Base-by-base conservation (phyloP, 495 filamentous ascomycete genomes). In the Penicillium alfredii region DNA sequence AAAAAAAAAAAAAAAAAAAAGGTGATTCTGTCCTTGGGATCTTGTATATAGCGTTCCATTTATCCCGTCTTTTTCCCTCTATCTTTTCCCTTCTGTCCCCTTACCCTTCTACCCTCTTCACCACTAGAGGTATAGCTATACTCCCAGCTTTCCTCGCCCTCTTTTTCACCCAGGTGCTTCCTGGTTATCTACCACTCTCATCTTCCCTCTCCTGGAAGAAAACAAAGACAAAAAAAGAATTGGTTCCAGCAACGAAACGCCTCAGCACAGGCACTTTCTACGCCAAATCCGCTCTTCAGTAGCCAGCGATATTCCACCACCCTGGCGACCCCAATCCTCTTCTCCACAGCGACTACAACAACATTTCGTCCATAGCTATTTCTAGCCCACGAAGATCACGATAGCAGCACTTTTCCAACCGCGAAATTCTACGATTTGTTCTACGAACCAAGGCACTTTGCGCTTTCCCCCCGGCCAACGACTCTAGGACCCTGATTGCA, bases 31-130 rank as follows among this genome's bases (percentile, higher is more conserved):
- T 16, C 35, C 17, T 14, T 8, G 30, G 13, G 11, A 21, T 31
- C 18, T 8, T 51, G 49, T 54, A 54, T 51, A 54, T 38, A 26
- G 20, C 23, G n/a, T n/a, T 29, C 30, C 21, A 21, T 20, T 1
- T 4, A 39, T 38, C 49, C 49, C 41, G 22, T 30, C 39, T 13
- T 20, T 31, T 30, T 20, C 33, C 26, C 24, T 12, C 32, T 35
- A 34, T 28, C 22, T 30, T 19, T 33, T 40, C 23, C 8, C 23
- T 11, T 24, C 13, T 20, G 27, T 40, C 33, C 20, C 9, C 22
- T 18, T 30, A 12, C 26, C 23, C 33, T 17, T 21, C 23, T 34
- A 10, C 14, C 19, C 28, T n/a, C 16, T 22, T 16, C 16, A 4
- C 27, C 19, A 31, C 21, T 28, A 11, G 38, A 40, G 40, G 31